phyloP scores from a whole-genome alignment of 352 stramenopile species.

The Globisporangium perplexum region DNA sequence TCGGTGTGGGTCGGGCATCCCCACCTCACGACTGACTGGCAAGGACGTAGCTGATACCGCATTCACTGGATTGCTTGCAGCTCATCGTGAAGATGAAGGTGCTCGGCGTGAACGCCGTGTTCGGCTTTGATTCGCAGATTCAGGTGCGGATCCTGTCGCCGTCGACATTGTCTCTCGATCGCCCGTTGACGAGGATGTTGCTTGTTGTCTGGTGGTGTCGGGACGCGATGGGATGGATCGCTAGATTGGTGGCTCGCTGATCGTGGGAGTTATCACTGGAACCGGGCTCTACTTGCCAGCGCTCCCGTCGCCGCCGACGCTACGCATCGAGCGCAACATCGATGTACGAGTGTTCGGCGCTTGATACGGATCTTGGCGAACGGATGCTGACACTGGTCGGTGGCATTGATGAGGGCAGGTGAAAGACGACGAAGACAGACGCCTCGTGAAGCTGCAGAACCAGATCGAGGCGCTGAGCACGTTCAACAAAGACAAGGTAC shows the following conservation, averaged over 20 bases:
- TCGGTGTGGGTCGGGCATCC: slow-evolving; percentile 21
- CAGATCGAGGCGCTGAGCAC: slow-evolving; percentile 87
- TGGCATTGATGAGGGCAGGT: slow-evolving; percentile 27
- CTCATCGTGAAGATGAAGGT: slow-evolving; percentile 90
- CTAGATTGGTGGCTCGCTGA: slow-evolving; percentile 81
- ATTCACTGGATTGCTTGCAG: slow-evolving; percentile 18
- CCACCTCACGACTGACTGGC: not conserved
- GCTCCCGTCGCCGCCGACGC: slow-evolving; percentile 89
- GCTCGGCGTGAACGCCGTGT: slow-evolving; percentile 95
- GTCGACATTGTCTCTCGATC: not conserved
- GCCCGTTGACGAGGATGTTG: too few species aligned
- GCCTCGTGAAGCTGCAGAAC: slow-evolving; percentile 91
- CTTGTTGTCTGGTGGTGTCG: not conserved
- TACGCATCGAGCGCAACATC: slow-evolving; percentile 94
- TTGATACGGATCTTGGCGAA: not conserved
- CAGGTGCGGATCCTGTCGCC: slow-evolving; percentile 30
- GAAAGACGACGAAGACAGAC: slow-evolving; percentile 92
- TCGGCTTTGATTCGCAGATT: slow-evolving; percentile 90
- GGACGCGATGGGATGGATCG: not conserved
- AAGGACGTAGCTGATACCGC: not conserved
- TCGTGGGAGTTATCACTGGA: slow-evolving; percentile 88
- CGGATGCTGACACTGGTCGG: not conserved
- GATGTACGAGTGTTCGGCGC: slow-evolving; percentile 43
- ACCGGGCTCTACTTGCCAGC: slow-evolving; percentile 92
- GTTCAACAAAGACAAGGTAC: slow-evolving; percentile 76